These are phyloP conservation scores for Artemisia tridentata DNA, from an alignment of 129 eudicot genomes.

Conservation along the genomic window DNA sequence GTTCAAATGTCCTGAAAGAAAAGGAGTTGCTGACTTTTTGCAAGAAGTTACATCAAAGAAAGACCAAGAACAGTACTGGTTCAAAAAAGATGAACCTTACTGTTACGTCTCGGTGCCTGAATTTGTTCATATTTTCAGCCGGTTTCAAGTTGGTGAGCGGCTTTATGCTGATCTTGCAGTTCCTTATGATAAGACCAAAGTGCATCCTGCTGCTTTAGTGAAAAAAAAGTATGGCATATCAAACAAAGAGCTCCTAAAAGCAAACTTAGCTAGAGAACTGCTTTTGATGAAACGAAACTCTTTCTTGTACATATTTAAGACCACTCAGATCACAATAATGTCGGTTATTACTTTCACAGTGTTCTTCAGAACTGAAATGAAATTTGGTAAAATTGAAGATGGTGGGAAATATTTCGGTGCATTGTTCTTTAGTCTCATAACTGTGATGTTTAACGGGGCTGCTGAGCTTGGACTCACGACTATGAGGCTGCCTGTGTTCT, in stretches of 20 bases:
- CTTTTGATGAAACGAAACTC: conserved; percentile 20
- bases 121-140: conserved; percentile 13
- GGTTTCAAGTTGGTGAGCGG: neutral
- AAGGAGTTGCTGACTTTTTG: conserved; percentile 27
- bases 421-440: conserved; percentile 20
- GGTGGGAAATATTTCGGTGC: conserved; percentile 24
- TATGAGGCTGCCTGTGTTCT: conserved; percentile 27
- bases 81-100: conserved; percentile 14
- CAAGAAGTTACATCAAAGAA: conserved; percentile 28
- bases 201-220: conserved; percentile 17
- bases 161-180: neutral
- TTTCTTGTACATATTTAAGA: conserved; percentile 24
- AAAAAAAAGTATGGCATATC: conserved; percentile 23
- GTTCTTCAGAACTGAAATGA: conserved; percentile 18
- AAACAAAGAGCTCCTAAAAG: conserved; percentile 16
- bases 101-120: conserved; percentile 4
- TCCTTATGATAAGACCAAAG: conserved; percentile 18
- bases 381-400: conserved; percentile 18
- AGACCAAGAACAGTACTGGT: conserved; percentile 30
- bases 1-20: conserved; percentile 19
- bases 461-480: conserved; percentile 23
- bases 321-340: conserved; percentile 19
- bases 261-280: conserved; percentile 15
- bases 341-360: conserved; percentile 18
- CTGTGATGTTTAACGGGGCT: conserved; percentile 26